Evolutionary conservation across 2,329 filamentous ascomycete species (phyloP).

Genomic region (Aspergillus puulaauensis): DNA sequence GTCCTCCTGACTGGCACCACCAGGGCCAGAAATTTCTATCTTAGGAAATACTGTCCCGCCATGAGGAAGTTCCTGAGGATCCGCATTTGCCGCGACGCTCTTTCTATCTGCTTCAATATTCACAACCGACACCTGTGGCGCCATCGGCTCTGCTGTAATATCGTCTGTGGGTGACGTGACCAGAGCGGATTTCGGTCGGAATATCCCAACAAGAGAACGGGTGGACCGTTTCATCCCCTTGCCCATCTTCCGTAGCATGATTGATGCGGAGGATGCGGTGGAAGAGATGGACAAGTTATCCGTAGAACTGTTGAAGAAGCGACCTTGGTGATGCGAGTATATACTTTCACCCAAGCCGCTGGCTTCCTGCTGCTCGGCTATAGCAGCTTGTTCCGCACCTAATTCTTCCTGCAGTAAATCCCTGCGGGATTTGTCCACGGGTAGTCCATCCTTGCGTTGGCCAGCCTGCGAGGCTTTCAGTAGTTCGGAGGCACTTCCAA

Average conservation of each 20-base stretch:
- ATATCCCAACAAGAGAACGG: constrained; percentile 87
- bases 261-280: constrained; percentile 49
- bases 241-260: constrained; percentile 87
- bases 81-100: constrained; percentile 70
- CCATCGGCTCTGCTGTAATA: constrained; percentile 62
- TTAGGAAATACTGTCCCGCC: constrained; percentile 81
- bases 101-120: constrained; percentile 93
- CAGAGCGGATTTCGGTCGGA: constrained; percentile 88
- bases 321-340: constrained; percentile 75
- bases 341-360: constrained; percentile 90
- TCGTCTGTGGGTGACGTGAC: constrained; percentile 69
- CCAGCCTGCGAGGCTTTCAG: constrained; percentile 66
- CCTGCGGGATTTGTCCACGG: constrained; percentile 62
- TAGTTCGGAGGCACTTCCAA: constrained; percentile 91
- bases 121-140: constrained; percentile 90
- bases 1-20: constrained; percentile 44
- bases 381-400: constrained; percentile 86
- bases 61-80: constrained; percentile 63
- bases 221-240: constrained; percentile 95
- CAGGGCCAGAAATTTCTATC: constrained; percentile 77
- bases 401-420: constrained; percentile 65
- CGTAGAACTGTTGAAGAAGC: constrained; percentile 84
- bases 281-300: constrained; percentile 71
- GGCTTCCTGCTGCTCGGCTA: constrained; percentile 89
- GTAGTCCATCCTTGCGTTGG: constrained; percentile 43